phyloP scores from a whole-genome alignment of 352 stramenopile genomes.

The Phytophthora chlamydospora region DNA sequence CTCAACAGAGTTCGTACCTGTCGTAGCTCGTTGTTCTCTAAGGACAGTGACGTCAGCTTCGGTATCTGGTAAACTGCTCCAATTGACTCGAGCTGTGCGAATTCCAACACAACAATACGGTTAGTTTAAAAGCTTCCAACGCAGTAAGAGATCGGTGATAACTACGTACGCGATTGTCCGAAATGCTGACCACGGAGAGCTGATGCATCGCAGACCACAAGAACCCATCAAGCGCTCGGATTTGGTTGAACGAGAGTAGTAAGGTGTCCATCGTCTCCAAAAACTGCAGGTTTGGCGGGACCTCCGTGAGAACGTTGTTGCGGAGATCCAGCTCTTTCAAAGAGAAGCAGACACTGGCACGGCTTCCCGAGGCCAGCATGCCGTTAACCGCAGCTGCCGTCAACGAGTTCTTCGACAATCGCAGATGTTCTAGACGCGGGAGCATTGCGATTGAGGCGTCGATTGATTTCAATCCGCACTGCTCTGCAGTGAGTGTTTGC shows the following conservation, averaged over 20 bases:
- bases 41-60: constrained; percentile 69
- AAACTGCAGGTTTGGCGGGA: constrained; percentile 49
- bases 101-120: neutral
- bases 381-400: constrained; percentile 55
- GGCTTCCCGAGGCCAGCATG: constrained; percentile 36
- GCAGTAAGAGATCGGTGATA: neutral
- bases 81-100: constrained; percentile 59
- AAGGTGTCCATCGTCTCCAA: constrained; percentile 69
- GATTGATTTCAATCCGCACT: constrained; percentile 64
- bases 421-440: constrained; percentile 58
- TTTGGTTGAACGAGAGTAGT: constrained; percentile 72
- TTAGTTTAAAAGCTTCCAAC: constrained; percentile 2
- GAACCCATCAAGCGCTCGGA: constrained; percentile 59
- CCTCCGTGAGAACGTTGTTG: constrained; percentile 64
- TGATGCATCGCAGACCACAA: constrained; percentile 61
- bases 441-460: constrained; percentile 60
- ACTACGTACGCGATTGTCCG: constrained; percentile 71
- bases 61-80: constrained; percentile 64
- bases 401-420: constrained; percentile 79
- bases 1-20: constrained; percentile 41
- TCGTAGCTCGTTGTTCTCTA: constrained; percentile 86
- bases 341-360: constrained; percentile 41
- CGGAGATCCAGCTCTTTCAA: constrained; percentile 78
- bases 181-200: constrained; percentile 69
- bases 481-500: constrained; percentile 71